Percentiles rank a stretch among this genome's conserved stretches.
These are phyloP conservation scores for Ganoderma sinense DNA, from an alignment of 1,284 basidiomycete genomes.

Conservation along the genomic window DNA sequence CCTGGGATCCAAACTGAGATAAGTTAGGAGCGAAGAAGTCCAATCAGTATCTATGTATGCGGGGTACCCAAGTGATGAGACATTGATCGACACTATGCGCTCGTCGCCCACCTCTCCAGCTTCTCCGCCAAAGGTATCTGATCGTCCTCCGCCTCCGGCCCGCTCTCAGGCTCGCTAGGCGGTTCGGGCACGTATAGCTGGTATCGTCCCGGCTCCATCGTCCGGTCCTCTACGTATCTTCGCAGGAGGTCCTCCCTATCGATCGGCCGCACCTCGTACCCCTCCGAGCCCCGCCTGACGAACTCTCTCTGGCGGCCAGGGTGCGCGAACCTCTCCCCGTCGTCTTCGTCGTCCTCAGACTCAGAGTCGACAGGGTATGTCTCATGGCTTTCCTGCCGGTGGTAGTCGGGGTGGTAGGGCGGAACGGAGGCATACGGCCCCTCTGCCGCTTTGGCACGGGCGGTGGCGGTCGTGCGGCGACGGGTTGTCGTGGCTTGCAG, in stretches of 20 bases:
- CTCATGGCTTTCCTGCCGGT: slow-evolving; percentile 39
- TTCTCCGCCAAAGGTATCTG: slow-evolving; percentile 38
- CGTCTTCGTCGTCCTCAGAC: slow-evolving; percentile 49
- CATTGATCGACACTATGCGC: not conserved
- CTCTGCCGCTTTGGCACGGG: slow-evolving; percentile 29
- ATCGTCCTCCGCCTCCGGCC: slow-evolving; percentile 39
- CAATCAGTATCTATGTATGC: not conserved
- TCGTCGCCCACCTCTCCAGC: slow-evolving; percentile 25
- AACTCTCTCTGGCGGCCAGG: slow-evolving; percentile 30
- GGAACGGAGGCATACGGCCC: slow-evolving; percentile 59
- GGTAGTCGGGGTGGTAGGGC: slow-evolving; percentile 78
- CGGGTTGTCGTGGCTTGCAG: slow-evolving; percentile 61
- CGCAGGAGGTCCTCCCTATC: slow-evolving; percentile 68
- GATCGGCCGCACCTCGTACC: slow-evolving; percentile 71
- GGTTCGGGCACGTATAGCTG: slow-evolving; percentile 67
- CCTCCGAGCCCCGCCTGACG: slow-evolving; percentile 79
- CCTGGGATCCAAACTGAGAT: not conserved
- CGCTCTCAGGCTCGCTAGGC: slow-evolving; percentile 39
- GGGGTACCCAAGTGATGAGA: not conserved
- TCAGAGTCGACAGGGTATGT: slow-evolving; percentile 41
- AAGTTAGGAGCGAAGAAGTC: not conserved
- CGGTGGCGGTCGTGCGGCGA: slow-evolving; percentile 20
- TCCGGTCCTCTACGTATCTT: slow-evolving; percentile 60
- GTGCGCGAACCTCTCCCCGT: slow-evolving; percentile 39
- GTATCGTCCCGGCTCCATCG: slow-evolving; percentile 64